phyloP scores from a whole-genome alignment of 768 basidiomycete species.

The Boletus rufocinnamomeus region DNA sequence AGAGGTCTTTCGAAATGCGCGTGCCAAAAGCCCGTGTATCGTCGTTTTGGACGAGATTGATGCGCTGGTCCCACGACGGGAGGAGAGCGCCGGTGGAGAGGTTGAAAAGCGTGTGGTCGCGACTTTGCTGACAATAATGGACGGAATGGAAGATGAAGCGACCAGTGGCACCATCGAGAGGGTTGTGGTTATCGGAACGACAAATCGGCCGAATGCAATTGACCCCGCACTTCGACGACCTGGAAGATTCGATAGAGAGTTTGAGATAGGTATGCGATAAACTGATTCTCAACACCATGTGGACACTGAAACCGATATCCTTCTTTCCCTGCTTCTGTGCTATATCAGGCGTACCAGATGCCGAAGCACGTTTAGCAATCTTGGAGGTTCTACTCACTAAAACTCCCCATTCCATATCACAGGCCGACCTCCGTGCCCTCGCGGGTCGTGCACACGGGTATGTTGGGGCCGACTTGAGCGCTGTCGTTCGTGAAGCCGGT shows the following conservation, averaged over 20 bases:
- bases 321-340: not conserved
- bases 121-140: slow-evolving; percentile 90
- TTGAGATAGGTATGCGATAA: slow-evolving; percentile 76
- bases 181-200: slow-evolving; percentile 95
- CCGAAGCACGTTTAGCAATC: slow-evolving; percentile 81
- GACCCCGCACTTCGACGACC: slow-evolving; percentile 90
- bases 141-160: slow-evolving; percentile 70
- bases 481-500: slow-evolving; percentile 91
- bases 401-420: slow-evolving; percentile 72
- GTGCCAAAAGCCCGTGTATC: slow-evolving; percentile 82
- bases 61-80: slow-evolving; percentile 87
- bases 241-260: slow-evolving; percentile 91
- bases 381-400: slow-evolving; percentile 80
- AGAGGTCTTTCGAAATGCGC: slow-evolving; percentile 86
- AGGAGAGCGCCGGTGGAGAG: slow-evolving; percentile 89
- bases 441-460: slow-evolving; percentile 90
- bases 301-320: not conserved
- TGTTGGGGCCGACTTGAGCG: slow-evolving; percentile 93
- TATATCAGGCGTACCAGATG: slow-evolving; percentile 79
- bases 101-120: slow-evolving; percentile 97
- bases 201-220: slow-evolving; percentile 93
- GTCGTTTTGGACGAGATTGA: slow-evolving; percentile 96
- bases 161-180: slow-evolving; percentile 46
- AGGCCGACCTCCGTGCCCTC: slow-evolving; percentile 60
- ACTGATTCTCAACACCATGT: slow-evolving; percentile 2